Conservation (phyloP, 2,329 filamentous ascomycete genomes). For the Phaeosphaeriaceae sp. region DNA sequence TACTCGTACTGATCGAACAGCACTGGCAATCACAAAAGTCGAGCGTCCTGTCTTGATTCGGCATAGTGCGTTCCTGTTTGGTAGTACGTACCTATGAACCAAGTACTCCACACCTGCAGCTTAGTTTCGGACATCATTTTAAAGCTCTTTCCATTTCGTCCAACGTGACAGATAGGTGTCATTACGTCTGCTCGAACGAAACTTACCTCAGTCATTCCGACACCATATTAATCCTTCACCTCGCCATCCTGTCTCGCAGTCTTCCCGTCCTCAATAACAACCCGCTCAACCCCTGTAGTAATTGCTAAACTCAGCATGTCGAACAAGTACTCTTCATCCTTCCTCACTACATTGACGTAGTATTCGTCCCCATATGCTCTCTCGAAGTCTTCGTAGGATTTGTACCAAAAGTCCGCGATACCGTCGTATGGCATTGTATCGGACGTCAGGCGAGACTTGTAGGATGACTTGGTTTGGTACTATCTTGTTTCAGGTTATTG, state of each 20-base stretch:
- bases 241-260: constrained; percentile 1
- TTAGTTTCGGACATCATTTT: too few species aligned
- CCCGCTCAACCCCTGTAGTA: constrained; percentile 18
- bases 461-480: constrained; percentile 30
- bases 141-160: too few species aligned
- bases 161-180: too few species aligned
- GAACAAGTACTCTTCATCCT: constrained; percentile 31
- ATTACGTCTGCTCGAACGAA: too few species aligned
- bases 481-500: not conserved
- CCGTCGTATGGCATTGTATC: constrained; percentile 26
- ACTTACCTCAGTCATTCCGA: too few species aligned
- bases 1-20: too few species aligned
- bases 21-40: too few species aligned
- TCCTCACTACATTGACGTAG: constrained; percentile 26
- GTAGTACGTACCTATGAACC: not conserved
- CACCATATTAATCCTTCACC: too few species aligned
- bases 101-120: too few species aligned
- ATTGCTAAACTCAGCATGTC: constrained; percentile 16
- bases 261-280: constrained; percentile 22
- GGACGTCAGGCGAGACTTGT: constrained; percentile 21
- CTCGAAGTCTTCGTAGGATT: constrained; percentile 31
- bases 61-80: not conserved
- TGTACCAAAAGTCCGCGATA: constrained; percentile 35
- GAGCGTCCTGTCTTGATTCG: not conserved
- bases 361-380: constrained; percentile 30